Evolutionary conservation across 169 alveolate species (phyloP).

Genomic region (Plasmodium sp.): DNA sequence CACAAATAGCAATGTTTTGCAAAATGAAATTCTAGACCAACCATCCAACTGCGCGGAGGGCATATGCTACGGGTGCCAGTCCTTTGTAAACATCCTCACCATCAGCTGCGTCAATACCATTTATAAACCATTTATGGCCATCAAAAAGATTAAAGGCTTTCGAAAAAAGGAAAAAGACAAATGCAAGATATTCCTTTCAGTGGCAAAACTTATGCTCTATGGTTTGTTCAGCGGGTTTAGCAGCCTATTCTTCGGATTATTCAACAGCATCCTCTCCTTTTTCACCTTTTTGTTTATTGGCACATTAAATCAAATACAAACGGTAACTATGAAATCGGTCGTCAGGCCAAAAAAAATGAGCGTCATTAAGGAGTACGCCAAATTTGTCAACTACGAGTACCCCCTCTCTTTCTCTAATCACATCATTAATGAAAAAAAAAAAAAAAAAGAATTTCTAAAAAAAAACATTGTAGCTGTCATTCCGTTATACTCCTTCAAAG

Average conservation of each 20-base stretch:
- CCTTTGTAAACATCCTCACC: constrained; percentile 77
- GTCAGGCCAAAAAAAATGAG: constrained; percentile 80
- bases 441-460: constrained; percentile 77
- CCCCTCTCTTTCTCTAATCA: constrained; percentile 83
- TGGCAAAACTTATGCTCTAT: constrained; percentile 25
- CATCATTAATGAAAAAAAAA: constrained; percentile 72
- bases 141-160: constrained; percentile 75
- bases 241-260: constrained; percentile 76
- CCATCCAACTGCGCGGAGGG: constrained; percentile 86
- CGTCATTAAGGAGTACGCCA: constrained; percentile 75
- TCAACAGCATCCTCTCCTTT: constrained; percentile 78
- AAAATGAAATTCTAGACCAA: constrained; percentile 78
- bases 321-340: constrained; percentile 83
- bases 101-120: constrained; percentile 75
- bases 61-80: constrained; percentile 77
- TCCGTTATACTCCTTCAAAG: constrained; percentile 47
- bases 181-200: constrained; percentile 32
- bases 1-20: constrained; percentile 76
- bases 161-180: constrained; percentile 72
- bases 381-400: constrained; percentile 83
- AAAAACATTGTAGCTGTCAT: constrained; percentile 80
- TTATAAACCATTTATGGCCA: constrained; percentile 75
- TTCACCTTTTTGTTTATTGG: constrained; percentile 80
- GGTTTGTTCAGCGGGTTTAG: constrained; percentile 74
- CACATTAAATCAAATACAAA: constrained; percentile 83